phyloP scores from a whole-genome alignment of 116 monocot genomes.

The Zostera marina region DNA sequence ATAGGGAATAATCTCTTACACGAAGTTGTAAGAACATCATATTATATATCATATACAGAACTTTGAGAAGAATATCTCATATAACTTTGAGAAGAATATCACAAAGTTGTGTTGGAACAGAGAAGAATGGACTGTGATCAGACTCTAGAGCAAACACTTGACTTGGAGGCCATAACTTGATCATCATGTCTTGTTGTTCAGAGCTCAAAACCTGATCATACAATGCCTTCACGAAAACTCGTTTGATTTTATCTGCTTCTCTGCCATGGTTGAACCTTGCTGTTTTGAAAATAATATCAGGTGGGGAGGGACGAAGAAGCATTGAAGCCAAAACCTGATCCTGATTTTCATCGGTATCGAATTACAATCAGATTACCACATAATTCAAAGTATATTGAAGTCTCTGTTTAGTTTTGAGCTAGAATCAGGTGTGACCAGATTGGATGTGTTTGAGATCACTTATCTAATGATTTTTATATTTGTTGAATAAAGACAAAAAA shows the following conservation, averaged over 20 bases:
- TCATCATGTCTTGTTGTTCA: slow-evolving; percentile 48
- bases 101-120: slow-evolving; percentile 11
- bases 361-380: no score
- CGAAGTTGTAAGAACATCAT: no score
- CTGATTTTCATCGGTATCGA: neutral
- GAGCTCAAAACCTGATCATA: slow-evolving; percentile 26
- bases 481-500: no score
- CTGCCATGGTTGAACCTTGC: slow-evolving; percentile 12
- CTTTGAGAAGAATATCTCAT: no score
- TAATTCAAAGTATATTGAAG: no score
- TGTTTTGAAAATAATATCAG: neutral
- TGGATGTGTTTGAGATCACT: no score
- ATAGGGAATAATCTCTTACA: no score
- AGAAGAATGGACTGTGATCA: slow-evolving; percentile 71
- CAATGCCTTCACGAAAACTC: slow-evolving; percentile 33
- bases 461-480: no score
- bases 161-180: slow-evolving; percentile 38
- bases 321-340: slow-evolving; percentile 32
- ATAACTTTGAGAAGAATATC: slow-evolving; percentile 1
- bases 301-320: slow-evolving; percentile 32
- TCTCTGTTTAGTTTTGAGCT: no score
- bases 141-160: slow-evolving; percentile 23
- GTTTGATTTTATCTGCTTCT: slow-evolving; percentile 10
- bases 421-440: no score
- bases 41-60: no score